A percentile compares a stretch with the other conserved stretches of the same genome.
These are phyloP conservation scores for Telopea speciosissima DNA, from an alignment of 177 flowering plant species.

Conservation along the genomic window DNA sequence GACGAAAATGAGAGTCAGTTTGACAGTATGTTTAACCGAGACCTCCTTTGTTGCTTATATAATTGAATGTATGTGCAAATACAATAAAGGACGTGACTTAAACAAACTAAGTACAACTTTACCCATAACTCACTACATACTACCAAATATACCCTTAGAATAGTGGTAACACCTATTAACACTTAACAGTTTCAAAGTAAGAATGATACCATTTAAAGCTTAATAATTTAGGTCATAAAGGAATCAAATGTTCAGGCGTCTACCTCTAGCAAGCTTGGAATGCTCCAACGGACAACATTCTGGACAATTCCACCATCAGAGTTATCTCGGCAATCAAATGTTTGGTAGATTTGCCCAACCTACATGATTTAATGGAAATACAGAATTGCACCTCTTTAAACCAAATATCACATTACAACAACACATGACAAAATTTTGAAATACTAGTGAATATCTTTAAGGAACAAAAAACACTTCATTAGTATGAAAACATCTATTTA, in stretches of 20 bases:
- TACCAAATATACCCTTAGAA: too few species aligned
- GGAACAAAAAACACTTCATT: not conserved
- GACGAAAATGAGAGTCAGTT: too few species aligned
- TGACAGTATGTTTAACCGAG: too few species aligned
- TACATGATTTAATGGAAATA: constrained; percentile 13
- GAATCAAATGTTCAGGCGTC: constrained; percentile 3
- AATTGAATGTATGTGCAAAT: too few species aligned
- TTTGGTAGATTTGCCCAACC: constrained; percentile 94
- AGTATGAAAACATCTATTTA: not conserved
- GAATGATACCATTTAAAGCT: not conserved
- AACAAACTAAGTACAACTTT: too few species aligned
- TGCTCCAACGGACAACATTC: constrained; percentile 87
- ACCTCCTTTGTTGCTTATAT: too few species aligned
- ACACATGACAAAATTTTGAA: not conserved
- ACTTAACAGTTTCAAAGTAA: not conserved
- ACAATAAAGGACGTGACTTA: too few species aligned
- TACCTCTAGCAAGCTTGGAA: constrained; percentile 75
- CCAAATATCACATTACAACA: not conserved
- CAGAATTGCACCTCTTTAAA: not conserved
- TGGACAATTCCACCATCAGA: constrained; percentile 58
- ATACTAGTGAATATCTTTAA: not conserved
- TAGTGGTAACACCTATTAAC: too few species aligned
- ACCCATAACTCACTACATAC: too few species aligned
- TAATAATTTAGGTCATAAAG: not conserved
- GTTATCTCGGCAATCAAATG: constrained; percentile 64